Percentiles rank a stretch among this genome's conserved stretches.
Conservation (phyloP, 495 filamentous ascomycete genomes). For the Hypoxylon intermedium region DNA sequence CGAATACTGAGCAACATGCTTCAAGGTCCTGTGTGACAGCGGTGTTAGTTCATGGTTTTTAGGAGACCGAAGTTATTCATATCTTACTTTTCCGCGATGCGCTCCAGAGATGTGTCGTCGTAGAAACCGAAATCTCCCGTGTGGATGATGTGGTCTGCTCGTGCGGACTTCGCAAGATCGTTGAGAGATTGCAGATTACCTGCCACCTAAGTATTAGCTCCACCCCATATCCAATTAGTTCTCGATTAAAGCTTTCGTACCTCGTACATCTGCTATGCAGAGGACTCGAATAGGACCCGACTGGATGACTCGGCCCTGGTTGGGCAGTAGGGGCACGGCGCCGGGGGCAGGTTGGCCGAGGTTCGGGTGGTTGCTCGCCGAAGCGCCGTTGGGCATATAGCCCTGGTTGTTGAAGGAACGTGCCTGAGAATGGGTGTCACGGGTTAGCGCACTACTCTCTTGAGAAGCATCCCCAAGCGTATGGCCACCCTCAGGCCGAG, state of each 20-base stretch:
- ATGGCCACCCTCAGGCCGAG: too few species aligned
- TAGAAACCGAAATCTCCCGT: conserved; percentile 99
- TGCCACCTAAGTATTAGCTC: conserved; percentile 48
- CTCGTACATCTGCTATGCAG: conserved; percentile 97
- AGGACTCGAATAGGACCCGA: conserved; percentile 83
- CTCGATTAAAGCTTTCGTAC: conserved; percentile 61
- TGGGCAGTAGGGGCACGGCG: conserved; percentile 62
- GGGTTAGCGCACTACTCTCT: conserved; percentile 27
- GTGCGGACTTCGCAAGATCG: conserved; percentile 90
- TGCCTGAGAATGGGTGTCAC: conserved; percentile 45
- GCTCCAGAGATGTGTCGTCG: conserved; percentile 91
- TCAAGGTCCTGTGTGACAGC: conserved; percentile 81
- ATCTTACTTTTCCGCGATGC: conserved; percentile 97
- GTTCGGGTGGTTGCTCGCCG: conserved; percentile 47
- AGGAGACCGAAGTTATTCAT: neutral
- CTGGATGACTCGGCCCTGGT: conserved; percentile 76
- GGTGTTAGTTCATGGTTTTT: too few species aligned
- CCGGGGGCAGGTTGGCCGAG: conserved; percentile 53
- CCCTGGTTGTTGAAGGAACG: conserved; percentile 53
- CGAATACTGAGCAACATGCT: conserved; percentile 98
- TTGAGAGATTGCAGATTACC: conserved; percentile 96
- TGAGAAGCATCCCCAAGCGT: too few species aligned
- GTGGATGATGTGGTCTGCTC: conserved; percentile 95
- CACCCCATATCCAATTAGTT: neutral
- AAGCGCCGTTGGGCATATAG: conserved; percentile 63